These are phyloP conservation scores for Colletotrichum sidae DNA, from an alignment of 2,329 filamentous ascomycete species.

Conservation along the genomic window DNA sequence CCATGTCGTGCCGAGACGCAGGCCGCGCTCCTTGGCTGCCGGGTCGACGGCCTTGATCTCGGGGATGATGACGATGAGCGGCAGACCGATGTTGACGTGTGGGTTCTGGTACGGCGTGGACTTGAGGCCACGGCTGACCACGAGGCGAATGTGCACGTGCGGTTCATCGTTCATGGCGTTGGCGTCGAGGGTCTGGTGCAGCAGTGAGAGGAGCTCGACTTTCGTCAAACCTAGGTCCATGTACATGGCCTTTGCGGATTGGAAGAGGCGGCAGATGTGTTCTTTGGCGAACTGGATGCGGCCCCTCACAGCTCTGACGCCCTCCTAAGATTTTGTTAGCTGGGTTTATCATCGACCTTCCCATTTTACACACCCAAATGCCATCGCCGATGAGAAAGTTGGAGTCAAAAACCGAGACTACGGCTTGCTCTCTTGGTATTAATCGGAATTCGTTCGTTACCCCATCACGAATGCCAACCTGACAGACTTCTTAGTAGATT, in stretches of 20 bases:
- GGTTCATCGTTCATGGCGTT: conserved; percentile 43
- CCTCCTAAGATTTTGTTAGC: conserved; percentile 36
- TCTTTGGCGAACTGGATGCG: conserved; percentile 43
- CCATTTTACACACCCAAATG: conserved; percentile 40
- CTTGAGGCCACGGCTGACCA: conserved; percentile 45
- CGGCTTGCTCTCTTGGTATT: conserved; percentile 40
- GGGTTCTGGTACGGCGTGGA: conserved; percentile 44
- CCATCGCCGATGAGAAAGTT: conserved; percentile 45
- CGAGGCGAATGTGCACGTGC: conserved; percentile 45
- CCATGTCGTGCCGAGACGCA: conserved; percentile 44
- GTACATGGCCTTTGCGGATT: conserved; percentile 45
- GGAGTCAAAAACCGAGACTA: conserved; percentile 45
- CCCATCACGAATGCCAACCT: conserved; percentile 44
- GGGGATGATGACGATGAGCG: conserved; percentile 46
- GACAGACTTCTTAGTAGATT: not conserved
- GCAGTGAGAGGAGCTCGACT: conserved; percentile 39
- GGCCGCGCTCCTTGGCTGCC: conserved; percentile 39
- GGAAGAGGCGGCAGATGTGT: conserved; percentile 44
- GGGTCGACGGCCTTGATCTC: conserved; percentile 43
- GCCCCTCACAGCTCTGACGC: conserved; percentile 42
- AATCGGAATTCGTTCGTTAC: conserved; percentile 41
- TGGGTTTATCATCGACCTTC: too few species aligned
- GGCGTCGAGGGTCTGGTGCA: conserved; percentile 43
- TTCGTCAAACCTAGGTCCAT: conserved; percentile 45
- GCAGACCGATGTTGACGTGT: conserved; percentile 43